These are phyloP conservation scores for Fusarium robinianum DNA, from an alignment of 2,329 filamentous ascomycete species.

Conservation along the genomic window DNA sequence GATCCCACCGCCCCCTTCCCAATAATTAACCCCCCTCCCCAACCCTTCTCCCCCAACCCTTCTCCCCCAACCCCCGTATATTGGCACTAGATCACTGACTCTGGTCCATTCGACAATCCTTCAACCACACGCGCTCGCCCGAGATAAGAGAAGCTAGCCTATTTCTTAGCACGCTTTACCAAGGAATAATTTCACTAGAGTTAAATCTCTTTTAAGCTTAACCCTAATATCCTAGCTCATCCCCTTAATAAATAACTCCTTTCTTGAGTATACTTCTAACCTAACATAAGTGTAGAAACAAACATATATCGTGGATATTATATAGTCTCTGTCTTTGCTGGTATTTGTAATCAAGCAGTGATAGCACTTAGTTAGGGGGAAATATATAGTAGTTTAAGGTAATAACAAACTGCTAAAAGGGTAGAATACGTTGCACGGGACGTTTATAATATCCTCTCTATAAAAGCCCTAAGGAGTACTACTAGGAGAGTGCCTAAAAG, in stretches of 20 bases:
- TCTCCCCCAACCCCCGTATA: too few relatives aligned
- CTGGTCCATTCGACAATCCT: too few relatives aligned
- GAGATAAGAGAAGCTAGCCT: too few relatives aligned
- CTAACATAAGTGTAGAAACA: constrained; percentile 1
- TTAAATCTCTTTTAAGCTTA: constrained; percentile 1
- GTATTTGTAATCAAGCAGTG: neutral
- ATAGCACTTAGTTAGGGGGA: neutral
- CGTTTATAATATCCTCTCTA: constrained; percentile 1
- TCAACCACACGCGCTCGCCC: too few relatives aligned
- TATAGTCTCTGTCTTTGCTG: neutral
- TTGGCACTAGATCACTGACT: too few relatives aligned
- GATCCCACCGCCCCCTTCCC: too few relatives aligned
- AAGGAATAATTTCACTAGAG: neutral
- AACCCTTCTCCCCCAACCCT: too few relatives aligned
- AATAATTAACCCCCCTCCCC: too few relatives aligned
- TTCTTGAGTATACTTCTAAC: constrained; percentile 1
- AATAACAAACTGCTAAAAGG: constrained; percentile 1
- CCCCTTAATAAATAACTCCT: neutral
- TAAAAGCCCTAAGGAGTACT: neutral
- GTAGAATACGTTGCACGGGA: neutral
- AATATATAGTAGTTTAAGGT: neutral
- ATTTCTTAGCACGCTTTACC: too few relatives aligned
- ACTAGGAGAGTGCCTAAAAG: neutral
- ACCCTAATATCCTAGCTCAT: constrained; percentile 1
- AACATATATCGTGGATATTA: neutral